Evolutionary conservation across 1,139 yeast genomes (phyloP), one percentile per base, ranked within the genome.

Genomic region (Hansenula anomala): DNA sequence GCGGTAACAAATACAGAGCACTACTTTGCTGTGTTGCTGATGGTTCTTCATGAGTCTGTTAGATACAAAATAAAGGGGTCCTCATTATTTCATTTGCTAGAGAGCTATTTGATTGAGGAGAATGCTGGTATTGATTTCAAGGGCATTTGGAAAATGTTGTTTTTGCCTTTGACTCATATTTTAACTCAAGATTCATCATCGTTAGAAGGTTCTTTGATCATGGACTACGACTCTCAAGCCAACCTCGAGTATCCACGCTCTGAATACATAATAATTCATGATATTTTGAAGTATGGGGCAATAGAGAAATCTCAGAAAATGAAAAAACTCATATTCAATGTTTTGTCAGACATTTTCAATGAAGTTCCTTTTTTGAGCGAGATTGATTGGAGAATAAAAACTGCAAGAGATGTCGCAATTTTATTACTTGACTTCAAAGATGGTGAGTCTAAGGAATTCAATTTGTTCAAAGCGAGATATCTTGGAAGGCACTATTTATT

Each of bases 391-490:
- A 40, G 34, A 2, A 42, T 51, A 24, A 17, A 18, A n/a, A 38
- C 52, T 2, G 32, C 40, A 12, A 33, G 31, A 9, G 37, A 39
- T 12, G 59, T 65, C 18, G 64, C 62, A 3, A 46, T 48, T 28
- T 39, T 54, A 7, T 48, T 64, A 9, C 36, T 59, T 33, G 31
- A 46, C 4, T 7, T 41, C 3, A 13, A 13, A 25, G 10, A 5
- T 6, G 13, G 10, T 10, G 16, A 6, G 13, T 10, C 26, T 11
- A 5, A 6, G 3, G 18, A 13, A 6, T 28, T 28, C 18, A 15
- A 18, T 3, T 10, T 16, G 3, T 75, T 80, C 74, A 58, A 67
- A 36, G 70, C 71, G 0, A 57, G 60, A 14, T 67, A 67, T 40
- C 50, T 77, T 17, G 75, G 78, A 0, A 46, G 56, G 3, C 70